Base-by-base conservation (phyloP, 2,329 filamentous ascomycete species). In the Fusarium penzigii region DNA sequence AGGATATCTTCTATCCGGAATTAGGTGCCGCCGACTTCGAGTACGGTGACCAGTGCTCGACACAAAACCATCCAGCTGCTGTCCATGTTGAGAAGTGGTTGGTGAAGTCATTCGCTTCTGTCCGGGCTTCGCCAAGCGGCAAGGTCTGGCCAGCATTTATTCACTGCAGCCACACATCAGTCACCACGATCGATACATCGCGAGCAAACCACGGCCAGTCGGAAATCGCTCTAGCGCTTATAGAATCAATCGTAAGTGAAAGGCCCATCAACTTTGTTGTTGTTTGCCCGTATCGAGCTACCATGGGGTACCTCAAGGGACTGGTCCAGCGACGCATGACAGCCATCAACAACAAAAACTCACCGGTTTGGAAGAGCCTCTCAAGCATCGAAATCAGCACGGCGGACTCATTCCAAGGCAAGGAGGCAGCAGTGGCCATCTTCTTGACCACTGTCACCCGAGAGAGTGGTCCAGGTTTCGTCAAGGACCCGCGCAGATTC, bases 381-480 rank as follows among this genome's bases (percentile, higher is more conserved):
- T 25, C 14, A 5, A 20, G 10, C 7, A 12, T n/a, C n/a, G 16
- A 51, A n/a, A 39, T 46, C 39, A 42, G 44, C 29, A 43, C 48
- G 16, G 32, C 48, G 3, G 48, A 40, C 39, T 46, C 62, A 5
- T 53, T 48, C 12, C 51, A 44, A 5, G 47, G 51, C n/a, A 53
- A 50, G 39, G 47, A 48, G 13, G 47, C 32, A 2, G 40, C 25
- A 16, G 40, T 50, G 2, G 44, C 42, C 6, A 50, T 50, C n/a
- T 53, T 50, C 29, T 41, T 50, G 13, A 50, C 43, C 13, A 45
- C 47, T 1, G 40, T 50, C n/a, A 53, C 46, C 9, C 16, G 44
- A 14, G 36, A 38, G 3, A 53, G 51, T n/a, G 47, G 40, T 2
- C 47, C 44, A 9, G 51, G 51, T 2, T 52, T 52, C 17, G 38